Conservation (phyloP, 768 basidiomycete species). For the Pleurotus pulmonarius region DNA sequence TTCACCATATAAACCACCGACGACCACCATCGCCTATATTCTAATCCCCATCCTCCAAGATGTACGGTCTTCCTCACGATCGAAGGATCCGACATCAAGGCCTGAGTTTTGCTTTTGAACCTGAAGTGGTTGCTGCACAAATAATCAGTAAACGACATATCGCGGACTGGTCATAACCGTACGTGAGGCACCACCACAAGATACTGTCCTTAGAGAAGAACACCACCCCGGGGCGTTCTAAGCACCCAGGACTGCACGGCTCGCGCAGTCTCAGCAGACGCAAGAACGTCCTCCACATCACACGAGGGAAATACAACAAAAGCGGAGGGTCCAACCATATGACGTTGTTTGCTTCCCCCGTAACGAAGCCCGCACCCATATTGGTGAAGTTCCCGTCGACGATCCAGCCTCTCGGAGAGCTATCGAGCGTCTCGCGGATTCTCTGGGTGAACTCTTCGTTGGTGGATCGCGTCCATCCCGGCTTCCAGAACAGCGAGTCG, state of each 20-base stretch:
- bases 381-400: constrained; percentile 44
- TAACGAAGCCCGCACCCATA: constrained; percentile 27
- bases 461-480: constrained; percentile 38
- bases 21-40: constrained; percentile 36
- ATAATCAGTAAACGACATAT: neutral
- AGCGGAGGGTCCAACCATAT: constrained; percentile 71
- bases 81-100: constrained; percentile 22
- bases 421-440: constrained; percentile 23
- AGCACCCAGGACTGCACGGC: constrained; percentile 48
- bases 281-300: constrained; percentile 49
- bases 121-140: constrained; percentile 29
- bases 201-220: constrained; percentile 50
- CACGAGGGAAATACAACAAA: constrained; percentile 54
- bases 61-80: constrained; percentile 37
- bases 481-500: constrained; percentile 45
- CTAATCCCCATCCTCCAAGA: constrained; percentile 47
- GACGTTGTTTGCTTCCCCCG: constrained; percentile 42
- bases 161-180: neutral
- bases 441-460: constrained; percentile 25
- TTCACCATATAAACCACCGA: constrained; percentile 28
- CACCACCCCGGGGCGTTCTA: constrained; percentile 32
- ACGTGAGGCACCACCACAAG: constrained; percentile 42
- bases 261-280: constrained; percentile 32
- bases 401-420: constrained; percentile 43
- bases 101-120: constrained; percentile 20